Conservation (phyloP, 2,329 filamentous ascomycete species). For the Neofusicoccum ribis region DNA sequence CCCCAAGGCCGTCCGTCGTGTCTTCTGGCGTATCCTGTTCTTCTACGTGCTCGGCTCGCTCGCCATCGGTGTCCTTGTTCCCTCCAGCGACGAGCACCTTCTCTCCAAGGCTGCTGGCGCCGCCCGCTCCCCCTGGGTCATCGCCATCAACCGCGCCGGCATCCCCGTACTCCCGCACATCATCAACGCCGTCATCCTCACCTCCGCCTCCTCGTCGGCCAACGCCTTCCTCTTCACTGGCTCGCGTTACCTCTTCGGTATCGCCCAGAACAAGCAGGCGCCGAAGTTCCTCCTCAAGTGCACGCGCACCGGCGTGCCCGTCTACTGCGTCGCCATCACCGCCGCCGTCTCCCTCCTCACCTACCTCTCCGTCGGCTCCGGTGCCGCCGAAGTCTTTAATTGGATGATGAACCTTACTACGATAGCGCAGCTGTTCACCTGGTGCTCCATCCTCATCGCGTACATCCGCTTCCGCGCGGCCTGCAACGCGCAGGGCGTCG, state of each 20-base stretch:
- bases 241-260: constrained; percentile 53
- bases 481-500: constrained; percentile 27
- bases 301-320: constrained; percentile 46
- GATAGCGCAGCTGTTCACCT: constrained; percentile 33
- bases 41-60: constrained; percentile 57
- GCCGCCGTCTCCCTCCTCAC: constrained; percentile 57
- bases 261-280: constrained; percentile 53
- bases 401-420: constrained; percentile 36
- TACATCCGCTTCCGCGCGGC: constrained; percentile 31
- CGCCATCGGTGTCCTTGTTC: constrained; percentile 61
- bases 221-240: constrained; percentile 65
- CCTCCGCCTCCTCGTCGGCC: constrained; percentile 67
- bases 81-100: constrained; percentile 53
- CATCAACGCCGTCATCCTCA: constrained; percentile 76
- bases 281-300: constrained; percentile 54
- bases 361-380: constrained; percentile 51
- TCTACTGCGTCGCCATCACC: constrained; percentile 38
- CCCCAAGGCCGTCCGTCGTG: constrained; percentile 55
- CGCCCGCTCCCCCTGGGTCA: constrained; percentile 51
- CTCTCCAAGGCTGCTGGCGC: constrained; percentile 44
- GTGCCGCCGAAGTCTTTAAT: constrained; percentile 31
- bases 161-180: constrained; percentile 68
- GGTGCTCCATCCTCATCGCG: constrained; percentile 30
- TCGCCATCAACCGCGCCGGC: constrained; percentile 67
- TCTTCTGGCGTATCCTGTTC: constrained; percentile 57